Percentiles rank a stretch among this genome's conserved stretches.
phyloP scores from a whole-genome alignment of 1,284 basidiomycete species.

The Rhodotorula sp. region DNA sequence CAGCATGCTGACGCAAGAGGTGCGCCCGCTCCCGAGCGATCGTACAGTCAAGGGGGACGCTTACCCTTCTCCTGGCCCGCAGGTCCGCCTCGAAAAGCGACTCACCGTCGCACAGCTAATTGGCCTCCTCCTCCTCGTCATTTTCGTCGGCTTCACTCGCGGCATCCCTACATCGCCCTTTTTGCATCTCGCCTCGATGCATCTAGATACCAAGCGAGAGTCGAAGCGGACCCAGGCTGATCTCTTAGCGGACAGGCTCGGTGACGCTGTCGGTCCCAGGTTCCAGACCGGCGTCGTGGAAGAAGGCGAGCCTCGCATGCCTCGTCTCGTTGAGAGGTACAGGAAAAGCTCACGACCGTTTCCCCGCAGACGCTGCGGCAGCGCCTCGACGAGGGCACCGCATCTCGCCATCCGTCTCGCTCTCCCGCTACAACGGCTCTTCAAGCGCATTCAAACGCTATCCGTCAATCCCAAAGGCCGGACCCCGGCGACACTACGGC shows the following conservation, averaged over 20 bases:
- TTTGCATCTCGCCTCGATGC: conserved; percentile 23
- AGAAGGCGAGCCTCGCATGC: too few species aligned
- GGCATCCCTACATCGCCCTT: conserved; percentile 56
- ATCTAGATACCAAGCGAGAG: neutral
- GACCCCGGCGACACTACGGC: conserved; percentile 32
- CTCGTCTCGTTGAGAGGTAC: too few species aligned
- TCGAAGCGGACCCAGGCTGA: neutral
- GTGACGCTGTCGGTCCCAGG: neutral
- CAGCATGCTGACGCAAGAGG: conserved; percentile 71
- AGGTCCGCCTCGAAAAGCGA: conserved; percentile 79
- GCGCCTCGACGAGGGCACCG: conserved; percentile 1
- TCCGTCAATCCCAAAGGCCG: conserved; percentile 16
- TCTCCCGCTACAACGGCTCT: neutral
- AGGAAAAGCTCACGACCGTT: neutral
- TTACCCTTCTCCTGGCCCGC: neutral
- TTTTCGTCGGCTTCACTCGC: conserved; percentile 79
- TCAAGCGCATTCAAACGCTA: conserved; percentile 14
- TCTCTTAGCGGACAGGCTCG: neutral
- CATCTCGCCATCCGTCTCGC: conserved; percentile 5
- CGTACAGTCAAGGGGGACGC: rapidly evolving
- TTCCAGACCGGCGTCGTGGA: neutral
- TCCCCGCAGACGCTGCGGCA: neutral
- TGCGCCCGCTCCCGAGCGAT: conserved; percentile 43
- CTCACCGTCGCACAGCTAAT: conserved; percentile 78
- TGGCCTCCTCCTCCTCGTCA: conserved; percentile 69